phyloP scores from a whole-genome alignment of 2,329 filamentous ascomycete genomes.

The Graphilbum sp. region DNA sequence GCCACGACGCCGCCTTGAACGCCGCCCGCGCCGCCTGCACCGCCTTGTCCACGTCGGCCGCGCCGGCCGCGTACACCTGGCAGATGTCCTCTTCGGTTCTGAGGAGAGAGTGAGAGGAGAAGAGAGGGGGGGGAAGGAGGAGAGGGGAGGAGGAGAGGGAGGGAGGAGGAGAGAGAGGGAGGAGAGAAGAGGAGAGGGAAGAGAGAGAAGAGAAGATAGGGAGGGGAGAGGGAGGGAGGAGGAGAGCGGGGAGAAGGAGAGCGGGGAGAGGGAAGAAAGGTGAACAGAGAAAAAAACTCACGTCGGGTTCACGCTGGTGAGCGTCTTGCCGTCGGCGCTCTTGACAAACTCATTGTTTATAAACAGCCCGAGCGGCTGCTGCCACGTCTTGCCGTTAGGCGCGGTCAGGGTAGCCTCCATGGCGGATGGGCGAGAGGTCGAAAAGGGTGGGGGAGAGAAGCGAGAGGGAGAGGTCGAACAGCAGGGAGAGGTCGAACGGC shows the following conservation, averaged over 20 bases:
- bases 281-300: conserved; percentile 19
- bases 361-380: conserved; percentile 61
- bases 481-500: too few relatives aligned
- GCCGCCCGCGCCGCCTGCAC: conserved; percentile 54
- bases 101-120: not conserved
- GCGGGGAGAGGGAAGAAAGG: not conserved
- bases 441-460: too few relatives aligned
- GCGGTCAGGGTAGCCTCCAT: conserved; percentile 46
- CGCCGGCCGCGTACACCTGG: conserved; percentile 51
- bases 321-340: conserved; percentile 45
- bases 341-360: conserved; percentile 70
- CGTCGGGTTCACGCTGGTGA: conserved; percentile 55
- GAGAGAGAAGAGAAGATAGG: not conserved
- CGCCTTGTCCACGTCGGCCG: conserved; percentile 51
- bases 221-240: not conserved
- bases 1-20: conserved; percentile 52
- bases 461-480: too few relatives aligned
- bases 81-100: conserved; percentile 49
- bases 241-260: not conserved
- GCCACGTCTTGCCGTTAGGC: conserved; percentile 59
- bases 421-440: too few relatives aligned
- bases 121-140: not conserved
- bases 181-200: not conserved
- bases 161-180: not conserved
- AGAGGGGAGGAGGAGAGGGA: too few relatives aligned